Base-by-base conservation (phyloP, 2,329 filamentous ascomycete species). In the Colletotrichum tofieldiae region DNA sequence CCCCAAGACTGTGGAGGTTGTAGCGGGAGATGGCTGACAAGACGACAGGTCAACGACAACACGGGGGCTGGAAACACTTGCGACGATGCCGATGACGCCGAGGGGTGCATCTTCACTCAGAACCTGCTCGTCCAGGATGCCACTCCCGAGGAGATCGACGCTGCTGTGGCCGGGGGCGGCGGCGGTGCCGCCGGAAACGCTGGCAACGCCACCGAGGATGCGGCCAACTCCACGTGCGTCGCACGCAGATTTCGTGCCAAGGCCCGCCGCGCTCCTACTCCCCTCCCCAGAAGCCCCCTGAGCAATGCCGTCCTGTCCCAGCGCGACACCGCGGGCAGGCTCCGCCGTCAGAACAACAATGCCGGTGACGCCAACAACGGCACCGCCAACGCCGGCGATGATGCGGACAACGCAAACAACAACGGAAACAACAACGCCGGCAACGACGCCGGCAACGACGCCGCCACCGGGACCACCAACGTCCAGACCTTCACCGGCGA, bases 31-130 rank as follows among this genome's bases (percentile, higher is more conserved):
- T 23, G 35, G 11, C 35, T 58, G n/a, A 58, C n/a, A 4, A n/a
- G 35, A 23, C 0, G n/a, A 5, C 6, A 74, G 73, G 41, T 62
- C 11, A 69, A 69, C 16, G 70, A 77, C 61, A 63, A 55, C 35
- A 78, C 77, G 12, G 76, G 75, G 16, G 75, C 76, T 6, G 79
- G 79, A 9, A 79, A 80, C 76, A 85, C 84, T 39, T 90, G 88
- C 74, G 83, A 90, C 73, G 82, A 81, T 23, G 79, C 75, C 3
- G 78, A 86, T 58, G 86, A 89, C 70, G 77, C 81, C 2, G 80
- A 81, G 4, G 88, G 88, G 9, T 90, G 88, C 77, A 90, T 90
- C 77, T 89, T 88, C 77, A 83, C 84, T 8, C 78, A 86, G 72
- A 82, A 83, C 20, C 83, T 89, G 7, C 82, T 89, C 14, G 87